A percentile compares a stretch with the other conserved stretches of the same genome.
These are phyloP conservation scores for Cynanchum wilfordii DNA, from an alignment of 257 asterid species.

Conservation along the genomic window DNA sequence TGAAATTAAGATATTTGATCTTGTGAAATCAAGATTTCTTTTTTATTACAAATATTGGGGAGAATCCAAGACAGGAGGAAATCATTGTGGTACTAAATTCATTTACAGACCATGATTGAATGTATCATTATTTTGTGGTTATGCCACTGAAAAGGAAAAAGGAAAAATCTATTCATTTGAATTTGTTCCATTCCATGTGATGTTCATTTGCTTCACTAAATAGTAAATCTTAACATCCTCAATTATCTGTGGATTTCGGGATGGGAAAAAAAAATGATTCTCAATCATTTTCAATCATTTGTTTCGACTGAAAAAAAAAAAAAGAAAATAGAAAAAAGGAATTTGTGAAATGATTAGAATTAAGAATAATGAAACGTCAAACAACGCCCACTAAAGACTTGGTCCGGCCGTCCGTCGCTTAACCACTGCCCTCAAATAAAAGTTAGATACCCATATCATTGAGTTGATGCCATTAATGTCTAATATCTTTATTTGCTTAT, in stretches of 20 bases:
- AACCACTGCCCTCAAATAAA: background rate
- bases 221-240: conserved; percentile 8
- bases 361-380: conserved; percentile 11
- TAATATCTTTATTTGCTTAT: background rate
- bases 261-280: conserved; percentile 8
- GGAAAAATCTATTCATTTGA: background rate
- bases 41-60: conserved; percentile 1
- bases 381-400: background rate
- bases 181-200: conserved; percentile 9
- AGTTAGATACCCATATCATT: conserved; percentile 11
- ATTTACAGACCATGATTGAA: conserved; percentile 6
- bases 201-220: conserved; percentile 3
- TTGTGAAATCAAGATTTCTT: background rate
- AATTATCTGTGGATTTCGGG: background rate
- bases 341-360: conserved; percentile 15
- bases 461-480: background rate
- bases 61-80: conserved; percentile 8
- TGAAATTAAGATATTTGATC: background rate
- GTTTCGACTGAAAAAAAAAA: conserved; percentile 21
- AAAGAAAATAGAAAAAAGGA: conserved; percentile 5
- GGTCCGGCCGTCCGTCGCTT: background rate
- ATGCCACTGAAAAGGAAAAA: background rate
- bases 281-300: conserved; percentile 42
- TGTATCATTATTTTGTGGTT: background rate
- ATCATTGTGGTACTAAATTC: background rate